Percentiles rank a stretch among this genome's conserved stretches.
Evolutionary conservation across 345 rosid species (phyloP).

Genomic region (Cardiospermum halicacabum): DNA sequence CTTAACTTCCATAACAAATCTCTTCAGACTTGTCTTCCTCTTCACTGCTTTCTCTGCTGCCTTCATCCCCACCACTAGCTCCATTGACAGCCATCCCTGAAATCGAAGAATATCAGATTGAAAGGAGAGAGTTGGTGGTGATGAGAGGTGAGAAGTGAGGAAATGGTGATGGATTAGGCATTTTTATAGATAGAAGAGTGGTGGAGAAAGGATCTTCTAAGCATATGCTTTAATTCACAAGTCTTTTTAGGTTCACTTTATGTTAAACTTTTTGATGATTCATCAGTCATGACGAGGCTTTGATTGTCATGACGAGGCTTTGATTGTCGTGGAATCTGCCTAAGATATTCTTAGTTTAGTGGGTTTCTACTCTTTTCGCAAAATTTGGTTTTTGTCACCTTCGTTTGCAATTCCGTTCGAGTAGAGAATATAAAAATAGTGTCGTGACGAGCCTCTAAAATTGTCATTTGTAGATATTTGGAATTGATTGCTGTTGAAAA

Average conservation of each 20-base stretch:
- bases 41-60: not conserved
- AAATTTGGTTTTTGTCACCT: not conserved
- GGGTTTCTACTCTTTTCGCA: not conserved
- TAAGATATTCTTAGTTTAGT: constrained; percentile 15
- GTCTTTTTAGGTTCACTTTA: constrained; percentile 15
- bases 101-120: not conserved
- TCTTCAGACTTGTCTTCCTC: not conserved
- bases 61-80: not conserved
- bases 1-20: constrained; percentile 3
- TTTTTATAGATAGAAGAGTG: constrained; percentile 4
- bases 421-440: not conserved
- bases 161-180: not conserved
- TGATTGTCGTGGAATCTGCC: constrained; percentile 28
- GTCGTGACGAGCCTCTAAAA: too few relatives aligned
- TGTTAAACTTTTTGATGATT: not conserved
- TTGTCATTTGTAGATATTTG: too few relatives aligned
- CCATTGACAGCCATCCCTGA: constrained; percentile 2
- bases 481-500: too few relatives aligned
- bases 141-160: constrained; percentile 2
- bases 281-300: not conserved
- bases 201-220: constrained; percentile 33
- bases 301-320: too few relatives aligned
- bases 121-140: not conserved
- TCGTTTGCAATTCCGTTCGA: not conserved
- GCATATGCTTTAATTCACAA: constrained; percentile 32